These are phyloP conservation scores for Dichotomocladium elegans DNA, from an alignment of 371 early-diverging fungal genomes.

Conservation along the genomic window DNA sequence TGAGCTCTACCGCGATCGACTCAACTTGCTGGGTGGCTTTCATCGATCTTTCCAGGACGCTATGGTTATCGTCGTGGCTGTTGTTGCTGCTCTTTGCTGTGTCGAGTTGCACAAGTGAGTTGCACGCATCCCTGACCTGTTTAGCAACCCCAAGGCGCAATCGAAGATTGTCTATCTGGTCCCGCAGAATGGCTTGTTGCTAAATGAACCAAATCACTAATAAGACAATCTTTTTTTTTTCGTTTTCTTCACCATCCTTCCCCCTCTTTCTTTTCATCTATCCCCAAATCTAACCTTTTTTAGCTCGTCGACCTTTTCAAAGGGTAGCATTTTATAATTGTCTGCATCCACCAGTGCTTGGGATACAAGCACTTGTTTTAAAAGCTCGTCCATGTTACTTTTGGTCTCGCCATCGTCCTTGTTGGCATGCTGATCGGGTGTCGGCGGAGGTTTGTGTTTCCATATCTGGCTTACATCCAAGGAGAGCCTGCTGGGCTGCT, in stretches of 20 bases:
- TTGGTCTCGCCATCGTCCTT: conserved; percentile 2
- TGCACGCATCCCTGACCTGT: conserved; percentile 26
- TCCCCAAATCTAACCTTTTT: conserved; percentile 40
- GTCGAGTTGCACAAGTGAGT: conserved; percentile 40
- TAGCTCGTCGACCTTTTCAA: conserved; percentile 50
- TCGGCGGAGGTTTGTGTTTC: conserved; percentile 17
- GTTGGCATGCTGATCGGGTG: neutral
- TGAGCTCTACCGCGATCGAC: conserved; percentile 63
- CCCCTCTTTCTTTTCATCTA: too few species aligned
- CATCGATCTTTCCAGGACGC: conserved; percentile 13
- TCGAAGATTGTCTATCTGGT: conserved; percentile 10
- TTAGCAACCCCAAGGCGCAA: conserved; percentile 21
- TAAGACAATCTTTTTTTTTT: neutral
- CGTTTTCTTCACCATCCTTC: neutral
- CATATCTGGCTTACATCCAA: conserved; percentile 30
- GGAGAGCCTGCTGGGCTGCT: conserved; percentile 17
- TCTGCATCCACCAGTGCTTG: conserved; percentile 62
- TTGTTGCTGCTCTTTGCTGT: conserved; percentile 38
- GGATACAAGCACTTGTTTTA: conserved; percentile 54
- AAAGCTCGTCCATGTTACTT: conserved; percentile 48
- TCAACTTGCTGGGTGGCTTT: conserved; percentile 64
- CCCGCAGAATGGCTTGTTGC: conserved; percentile 15
- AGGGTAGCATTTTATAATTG: conserved; percentile 49
- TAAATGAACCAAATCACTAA: neutral
- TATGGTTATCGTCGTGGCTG: conserved; percentile 16